A percentile compares a stretch with the other conserved stretches of the same genome.
phyloP scores from a whole-genome alignment of 1,284 basidiomycete genomes.

The Sporisorium exsertum region DNA sequence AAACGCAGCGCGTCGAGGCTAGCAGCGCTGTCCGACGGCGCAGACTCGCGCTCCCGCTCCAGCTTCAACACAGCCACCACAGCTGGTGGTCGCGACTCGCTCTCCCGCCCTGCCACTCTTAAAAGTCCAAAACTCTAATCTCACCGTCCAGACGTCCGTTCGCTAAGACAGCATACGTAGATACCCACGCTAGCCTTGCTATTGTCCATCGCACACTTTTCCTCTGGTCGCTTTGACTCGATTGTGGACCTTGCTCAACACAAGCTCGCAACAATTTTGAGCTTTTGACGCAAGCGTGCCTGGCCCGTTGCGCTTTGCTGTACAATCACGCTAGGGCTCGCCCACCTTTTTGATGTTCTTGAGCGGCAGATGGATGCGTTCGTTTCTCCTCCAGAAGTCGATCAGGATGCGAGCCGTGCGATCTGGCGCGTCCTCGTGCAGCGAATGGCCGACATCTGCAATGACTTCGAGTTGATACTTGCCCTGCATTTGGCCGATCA shows the following conservation, averaged over 20 bases:
- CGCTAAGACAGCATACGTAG: not conserved
- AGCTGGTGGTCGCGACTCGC: constrained; percentile 13
- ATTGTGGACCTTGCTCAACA: not conserved
- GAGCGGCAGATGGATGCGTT: constrained; percentile 68
- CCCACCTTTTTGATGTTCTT: constrained; percentile 56
- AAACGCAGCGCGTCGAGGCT: not conserved
- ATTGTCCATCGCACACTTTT: not conserved
- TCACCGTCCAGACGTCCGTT: too few species aligned
- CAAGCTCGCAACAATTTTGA: too few species aligned
- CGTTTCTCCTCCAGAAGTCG: constrained; percentile 91
- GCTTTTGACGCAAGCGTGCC: not conserved
- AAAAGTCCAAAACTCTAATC: constrained; percentile 21
- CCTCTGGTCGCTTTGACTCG: not conserved
- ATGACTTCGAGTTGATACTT: constrained; percentile 95
- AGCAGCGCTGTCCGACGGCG: not conserved
- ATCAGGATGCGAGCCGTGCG: constrained; percentile 82
- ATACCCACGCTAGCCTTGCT: constrained; percentile 6
- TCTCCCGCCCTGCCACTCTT: constrained; percentile 15
- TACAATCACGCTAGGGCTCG: constrained; percentile 9
- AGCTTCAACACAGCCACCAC: constrained; percentile 28
- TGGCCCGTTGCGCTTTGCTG: not conserved
- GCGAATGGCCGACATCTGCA: constrained; percentile 86
- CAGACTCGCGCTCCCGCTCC: constrained; percentile 15
- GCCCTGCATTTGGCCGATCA: constrained; percentile 93
- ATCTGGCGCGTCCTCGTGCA: constrained; percentile 93